Evolutionary conservation across 441 rosid species (phyloP).

Genomic region (Gossypium schwendimanii): DNA sequence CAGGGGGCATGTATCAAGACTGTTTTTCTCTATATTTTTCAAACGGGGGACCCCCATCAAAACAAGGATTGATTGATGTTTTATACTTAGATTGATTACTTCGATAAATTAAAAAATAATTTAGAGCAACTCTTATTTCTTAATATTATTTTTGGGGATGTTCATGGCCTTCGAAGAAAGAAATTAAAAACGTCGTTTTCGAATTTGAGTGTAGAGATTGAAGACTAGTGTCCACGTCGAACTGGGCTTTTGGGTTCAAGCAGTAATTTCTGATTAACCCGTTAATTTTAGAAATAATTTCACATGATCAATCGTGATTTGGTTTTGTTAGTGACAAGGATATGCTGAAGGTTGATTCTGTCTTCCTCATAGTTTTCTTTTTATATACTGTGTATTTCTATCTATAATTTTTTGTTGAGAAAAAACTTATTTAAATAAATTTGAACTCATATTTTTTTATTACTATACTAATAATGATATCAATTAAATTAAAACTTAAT

Average conservation of each 20-base stretch:
- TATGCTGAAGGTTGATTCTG: no score
- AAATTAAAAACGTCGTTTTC: background rate
- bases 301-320: constrained; percentile 14
- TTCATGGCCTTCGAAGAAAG: background rate
- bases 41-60: background rate
- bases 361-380: no score
- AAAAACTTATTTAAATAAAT: no score
- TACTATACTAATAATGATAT: no score
- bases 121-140: background rate
- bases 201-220: background rate
- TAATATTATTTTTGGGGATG: background rate
- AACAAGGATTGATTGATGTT: background rate
- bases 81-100: constrained; percentile 4
- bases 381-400: no score
- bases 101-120: background rate
- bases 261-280: constrained; percentile 16
- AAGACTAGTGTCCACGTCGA: background rate
- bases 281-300: background rate
- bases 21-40: background rate
- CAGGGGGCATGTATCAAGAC: background rate
- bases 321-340: background rate
- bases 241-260: background rate
- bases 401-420: no score
- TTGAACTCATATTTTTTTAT: no score
- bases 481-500: no score